Conservation (phyloP, 2,329 filamentous ascomycete species). For the Calonectria hongkongensis region DNA sequence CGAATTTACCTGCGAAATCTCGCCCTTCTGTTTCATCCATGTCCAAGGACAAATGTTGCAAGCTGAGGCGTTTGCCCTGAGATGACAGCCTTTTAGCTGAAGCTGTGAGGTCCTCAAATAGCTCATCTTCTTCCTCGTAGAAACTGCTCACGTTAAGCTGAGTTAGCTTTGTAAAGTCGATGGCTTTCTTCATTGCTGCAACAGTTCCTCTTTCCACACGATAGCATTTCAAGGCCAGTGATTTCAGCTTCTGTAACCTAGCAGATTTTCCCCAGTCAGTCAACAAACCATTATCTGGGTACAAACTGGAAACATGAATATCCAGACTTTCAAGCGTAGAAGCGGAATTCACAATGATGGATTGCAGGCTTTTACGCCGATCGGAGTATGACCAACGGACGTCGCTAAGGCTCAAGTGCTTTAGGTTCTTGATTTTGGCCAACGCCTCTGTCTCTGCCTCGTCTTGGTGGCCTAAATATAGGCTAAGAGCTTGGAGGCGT, state of each 20-base stretch:
- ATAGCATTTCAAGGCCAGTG: conserved; percentile 28
- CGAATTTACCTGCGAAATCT: not conserved
- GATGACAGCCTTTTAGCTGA: conserved; percentile 6
- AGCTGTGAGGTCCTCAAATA: conserved; percentile 31
- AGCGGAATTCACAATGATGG: conserved; percentile 42
- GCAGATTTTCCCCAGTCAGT: conserved; percentile 2
- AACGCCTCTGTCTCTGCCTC: not conserved
- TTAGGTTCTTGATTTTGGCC: conserved; percentile 39
- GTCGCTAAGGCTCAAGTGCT: conserved; percentile 38
- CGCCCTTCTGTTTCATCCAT: not conserved
- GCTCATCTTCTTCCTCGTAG: accelerated
- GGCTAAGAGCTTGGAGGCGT: conserved; percentile 41
- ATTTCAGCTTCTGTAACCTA: conserved; percentile 30
- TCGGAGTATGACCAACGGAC: not conserved
- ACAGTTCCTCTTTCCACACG: not conserved
- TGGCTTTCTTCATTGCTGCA: conserved; percentile 12
- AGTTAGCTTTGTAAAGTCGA: conserved; percentile 43
- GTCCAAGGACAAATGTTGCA: conserved; percentile 31
- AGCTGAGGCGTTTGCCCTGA: not conserved
- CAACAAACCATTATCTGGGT: not conserved
- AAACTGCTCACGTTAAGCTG: conserved; percentile 27
- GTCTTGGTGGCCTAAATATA: not conserved
- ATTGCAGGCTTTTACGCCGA: not conserved
- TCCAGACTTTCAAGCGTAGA: conserved; percentile 42
- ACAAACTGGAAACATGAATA: not conserved